Evolutionary conservation across 208 protist species (phyloP).

Genomic region (Acanthamoeba healyi): DNA sequence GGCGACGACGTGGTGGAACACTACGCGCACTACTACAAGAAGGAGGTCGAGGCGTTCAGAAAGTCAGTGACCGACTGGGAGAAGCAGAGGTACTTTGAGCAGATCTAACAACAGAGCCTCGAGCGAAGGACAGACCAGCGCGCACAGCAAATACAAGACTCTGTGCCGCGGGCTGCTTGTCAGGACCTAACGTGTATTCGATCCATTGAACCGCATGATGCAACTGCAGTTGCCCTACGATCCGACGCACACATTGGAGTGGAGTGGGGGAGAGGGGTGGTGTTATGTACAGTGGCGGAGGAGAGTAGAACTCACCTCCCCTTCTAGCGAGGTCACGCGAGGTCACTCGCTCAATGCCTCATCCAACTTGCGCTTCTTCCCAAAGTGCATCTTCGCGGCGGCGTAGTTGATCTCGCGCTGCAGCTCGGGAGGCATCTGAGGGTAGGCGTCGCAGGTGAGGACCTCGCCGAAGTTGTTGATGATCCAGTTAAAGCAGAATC

Average conservation of each 20-base stretch:
- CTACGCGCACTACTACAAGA: constrained; percentile 71
- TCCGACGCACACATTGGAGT: background rate
- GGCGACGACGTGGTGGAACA: constrained; percentile 63
- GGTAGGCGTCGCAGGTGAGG: constrained; percentile 50
- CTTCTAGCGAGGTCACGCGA: background rate
- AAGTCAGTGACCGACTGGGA: constrained; percentile 69
- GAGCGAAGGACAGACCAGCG: background rate
- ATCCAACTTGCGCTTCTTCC: constrained; percentile 53
- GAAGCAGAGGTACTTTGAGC: constrained; percentile 59
- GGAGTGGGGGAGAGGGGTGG: background rate
- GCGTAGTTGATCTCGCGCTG: constrained; percentile 57
- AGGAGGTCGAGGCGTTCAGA: constrained; percentile 25
- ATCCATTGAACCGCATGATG: background rate
- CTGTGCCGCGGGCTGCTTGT: too few relatives aligned
- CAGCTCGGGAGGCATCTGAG: constrained; percentile 19
- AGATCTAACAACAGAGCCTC: background rate
- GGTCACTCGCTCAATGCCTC: background rate
- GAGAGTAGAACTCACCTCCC: background rate
- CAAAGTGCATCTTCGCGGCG: constrained; percentile 36
- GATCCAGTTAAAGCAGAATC: constrained; percentile 71
- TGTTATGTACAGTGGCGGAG: background rate
- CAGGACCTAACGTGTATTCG: background rate
- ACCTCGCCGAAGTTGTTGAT: constrained; percentile 69
- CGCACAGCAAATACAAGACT: too few relatives aligned
- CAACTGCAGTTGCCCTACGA: constrained; percentile 1